phyloP scores from a whole-genome alignment of 305 asterid genomes.

The Fraxinus greggii region DNA sequence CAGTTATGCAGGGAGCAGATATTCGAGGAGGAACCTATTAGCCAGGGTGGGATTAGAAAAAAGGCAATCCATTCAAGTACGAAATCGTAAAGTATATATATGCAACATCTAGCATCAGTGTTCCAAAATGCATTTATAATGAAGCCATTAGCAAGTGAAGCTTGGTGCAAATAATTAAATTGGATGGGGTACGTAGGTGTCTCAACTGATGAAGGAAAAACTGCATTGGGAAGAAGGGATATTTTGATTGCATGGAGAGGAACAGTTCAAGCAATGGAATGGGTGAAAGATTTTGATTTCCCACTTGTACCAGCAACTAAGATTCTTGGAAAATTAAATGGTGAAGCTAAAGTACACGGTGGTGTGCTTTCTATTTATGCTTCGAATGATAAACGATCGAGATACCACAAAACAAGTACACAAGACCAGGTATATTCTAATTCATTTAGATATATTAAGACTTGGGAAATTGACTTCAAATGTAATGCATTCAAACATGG shows the following conservation, averaged over 20 bases:
- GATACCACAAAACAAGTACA: constrained; percentile 40
- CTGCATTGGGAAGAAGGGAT: constrained; percentile 56
- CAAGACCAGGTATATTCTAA: constrained; percentile 41
- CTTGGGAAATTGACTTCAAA: neutral
- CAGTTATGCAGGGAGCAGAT: constrained; percentile 27
- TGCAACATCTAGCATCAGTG: constrained; percentile 31
- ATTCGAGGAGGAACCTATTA: constrained; percentile 31
- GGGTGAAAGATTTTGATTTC: constrained; percentile 48
- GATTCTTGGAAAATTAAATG: constrained; percentile 23
- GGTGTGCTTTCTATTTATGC: constrained; percentile 51
- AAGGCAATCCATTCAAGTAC: constrained; percentile 35
- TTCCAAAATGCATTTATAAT: constrained; percentile 41
- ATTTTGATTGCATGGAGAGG: constrained; percentile 70
- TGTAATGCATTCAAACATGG: neutral
- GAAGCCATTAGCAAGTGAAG: constrained; percentile 27
- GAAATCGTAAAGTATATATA: constrained; percentile 31
- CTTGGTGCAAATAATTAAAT: constrained; percentile 40
- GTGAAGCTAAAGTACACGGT: constrained; percentile 34
- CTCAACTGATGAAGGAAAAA: constrained; percentile 57
- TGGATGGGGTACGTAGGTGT: constrained; percentile 63
- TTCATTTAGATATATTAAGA: neutral
- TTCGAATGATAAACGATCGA: constrained; percentile 33
- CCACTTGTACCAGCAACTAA: constrained; percentile 29
- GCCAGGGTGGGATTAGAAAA: constrained; percentile 30
- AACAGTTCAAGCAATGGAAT: constrained; percentile 38